phyloP scores from a whole-genome alignment of 148 eudicot species.

The Pharnaceum exiguum region DNA sequence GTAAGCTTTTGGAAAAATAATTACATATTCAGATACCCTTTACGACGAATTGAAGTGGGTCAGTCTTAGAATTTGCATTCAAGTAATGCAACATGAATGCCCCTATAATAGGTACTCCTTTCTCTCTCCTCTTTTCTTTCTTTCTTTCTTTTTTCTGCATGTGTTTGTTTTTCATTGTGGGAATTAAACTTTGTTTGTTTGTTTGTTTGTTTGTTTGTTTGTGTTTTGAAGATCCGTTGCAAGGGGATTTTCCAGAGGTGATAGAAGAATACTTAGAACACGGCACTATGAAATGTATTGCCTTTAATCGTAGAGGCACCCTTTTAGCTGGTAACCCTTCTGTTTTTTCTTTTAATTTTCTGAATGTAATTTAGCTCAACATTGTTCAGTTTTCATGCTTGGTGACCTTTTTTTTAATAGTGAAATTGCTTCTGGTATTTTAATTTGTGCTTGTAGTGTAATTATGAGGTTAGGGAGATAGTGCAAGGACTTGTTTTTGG shows the following conservation, averaged over 20 bases:
- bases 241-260: slow-evolving; percentile 96
- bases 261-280: slow-evolving; percentile 93
- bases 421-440: too few relatives aligned
- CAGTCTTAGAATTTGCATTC: background rate
- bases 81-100: slow-evolving; percentile 17
- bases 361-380: background rate
- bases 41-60: slow-evolving; percentile 2
- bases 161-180: background rate
- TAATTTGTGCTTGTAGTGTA: background rate
- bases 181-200: background rate
- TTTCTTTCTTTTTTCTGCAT: background rate
- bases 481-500: background rate
- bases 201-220: background rate
- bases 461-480: background rate
- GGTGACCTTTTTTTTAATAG: background rate
- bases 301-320: slow-evolving; percentile 94
- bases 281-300: slow-evolving; percentile 86
- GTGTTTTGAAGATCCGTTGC: slow-evolving; percentile 20
- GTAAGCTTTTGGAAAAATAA: background rate
- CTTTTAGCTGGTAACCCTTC: slow-evolving; percentile 78
- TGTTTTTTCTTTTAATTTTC: background rate
- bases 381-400: background rate
- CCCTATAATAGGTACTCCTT: slow-evolving; percentile 21
- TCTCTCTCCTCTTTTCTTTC: too few relatives aligned
- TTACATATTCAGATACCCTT: background rate